These are phyloP conservation scores for Pichia sp. DNA, from an alignment of 1,139 yeast species.

Conservation along the genomic window DNA sequence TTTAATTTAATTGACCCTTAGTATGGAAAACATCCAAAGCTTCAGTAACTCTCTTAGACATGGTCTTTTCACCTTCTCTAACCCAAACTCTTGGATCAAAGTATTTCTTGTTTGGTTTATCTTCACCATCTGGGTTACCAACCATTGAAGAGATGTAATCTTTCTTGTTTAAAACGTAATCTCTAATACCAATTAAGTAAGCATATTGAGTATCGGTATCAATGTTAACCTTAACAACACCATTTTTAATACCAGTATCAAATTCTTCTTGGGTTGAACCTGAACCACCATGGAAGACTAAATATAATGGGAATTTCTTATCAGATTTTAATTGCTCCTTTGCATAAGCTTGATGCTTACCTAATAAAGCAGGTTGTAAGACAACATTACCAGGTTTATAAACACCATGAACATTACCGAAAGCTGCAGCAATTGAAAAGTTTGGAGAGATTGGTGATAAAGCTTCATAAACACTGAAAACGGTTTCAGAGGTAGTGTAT, in stretches of 20 bases:
- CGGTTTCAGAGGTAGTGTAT: constrained; percentile 96
- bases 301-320: constrained; percentile 74
- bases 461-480: constrained; percentile 84
- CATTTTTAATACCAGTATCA: constrained; percentile 82
- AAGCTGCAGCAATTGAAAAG: constrained; percentile 99
- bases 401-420: constrained; percentile 99
- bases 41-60: constrained; percentile 77
- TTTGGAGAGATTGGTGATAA: constrained; percentile 89
- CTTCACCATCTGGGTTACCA: constrained; percentile 99
- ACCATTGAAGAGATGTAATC: constrained; percentile 84
- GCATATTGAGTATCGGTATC: constrained; percentile 99
- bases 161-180: constrained; percentile 91
- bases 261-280: constrained; percentile 93
- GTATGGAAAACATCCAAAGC: constrained; percentile 87
- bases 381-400: constrained; percentile 99
- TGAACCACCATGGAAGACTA: constrained; percentile 99
- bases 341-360: constrained; percentile 89
- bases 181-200: constrained; percentile 94
- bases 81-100: constrained; percentile 99
- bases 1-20: constrained; percentile 26
- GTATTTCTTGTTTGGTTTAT: constrained; percentile 98
- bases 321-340: constrained; percentile 53
- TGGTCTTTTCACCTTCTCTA: constrained; percentile 99
- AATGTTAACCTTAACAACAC: constrained; percentile 98
- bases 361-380: constrained; percentile 88